Conservation (phyloP, 768 basidiomycete genomes). For the Auricularia sp. region DNA sequence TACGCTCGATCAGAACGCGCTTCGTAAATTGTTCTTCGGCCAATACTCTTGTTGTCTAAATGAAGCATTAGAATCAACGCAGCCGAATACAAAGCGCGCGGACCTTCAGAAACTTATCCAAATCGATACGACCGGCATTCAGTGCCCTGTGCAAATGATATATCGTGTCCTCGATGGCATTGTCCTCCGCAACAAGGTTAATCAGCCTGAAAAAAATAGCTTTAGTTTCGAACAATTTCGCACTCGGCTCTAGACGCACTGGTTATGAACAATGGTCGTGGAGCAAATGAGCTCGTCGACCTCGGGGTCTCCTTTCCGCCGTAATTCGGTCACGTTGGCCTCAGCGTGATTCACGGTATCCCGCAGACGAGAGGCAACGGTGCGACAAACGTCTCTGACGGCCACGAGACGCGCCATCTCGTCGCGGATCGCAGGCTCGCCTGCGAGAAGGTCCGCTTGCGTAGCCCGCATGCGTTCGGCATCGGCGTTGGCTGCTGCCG, state of each 20-base stretch:
- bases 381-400: slow-evolving; percentile 81
- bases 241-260: slow-evolving; percentile 48
- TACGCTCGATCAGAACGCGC: slow-evolving; percentile 88
- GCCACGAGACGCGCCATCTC: slow-evolving; percentile 93
- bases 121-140: slow-evolving; percentile 83
- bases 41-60: slow-evolving; percentile 69
- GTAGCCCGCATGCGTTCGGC: slow-evolving; percentile 70
- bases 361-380: slow-evolving; percentile 59
- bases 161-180: slow-evolving; percentile 95
- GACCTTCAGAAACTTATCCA: slow-evolving; percentile 89
- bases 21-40: slow-evolving; percentile 98
- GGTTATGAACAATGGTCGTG: slow-evolving; percentile 92
- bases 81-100: slow-evolving; percentile 20
- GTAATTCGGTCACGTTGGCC: slow-evolving; percentile 64
- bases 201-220: slow-evolving; percentile 51
- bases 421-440: slow-evolving; percentile 89
- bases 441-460: slow-evolving; percentile 75
- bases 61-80: slow-evolving; percentile 3
- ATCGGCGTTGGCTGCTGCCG: slow-evolving; percentile 53
- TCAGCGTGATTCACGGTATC: slow-evolving; percentile 59
- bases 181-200: slow-evolving; percentile 97
- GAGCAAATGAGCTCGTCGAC: slow-evolving; percentile 96
- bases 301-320: slow-evolving; percentile 77
- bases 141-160: slow-evolving; percentile 93
- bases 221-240: not conserved